A percentile compares a stretch with the other conserved stretches of the same genome.
Conservation (phyloP, 345 rosid genomes). For the Sonneratia alba region DNA sequence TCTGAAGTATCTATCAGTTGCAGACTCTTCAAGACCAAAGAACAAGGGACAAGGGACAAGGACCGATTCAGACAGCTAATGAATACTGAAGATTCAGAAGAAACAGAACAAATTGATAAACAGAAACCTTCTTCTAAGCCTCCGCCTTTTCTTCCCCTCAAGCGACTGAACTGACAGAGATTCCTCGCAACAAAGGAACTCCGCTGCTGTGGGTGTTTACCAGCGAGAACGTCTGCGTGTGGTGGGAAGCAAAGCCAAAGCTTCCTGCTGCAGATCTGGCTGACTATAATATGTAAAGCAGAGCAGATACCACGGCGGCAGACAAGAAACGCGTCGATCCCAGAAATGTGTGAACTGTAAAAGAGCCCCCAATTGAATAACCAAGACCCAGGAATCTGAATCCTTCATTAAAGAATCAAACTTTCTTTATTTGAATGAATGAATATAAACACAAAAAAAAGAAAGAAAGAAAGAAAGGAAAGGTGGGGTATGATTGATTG, state of each 20-base stretch:
- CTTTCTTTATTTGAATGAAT: background rate
- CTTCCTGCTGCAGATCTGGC: conserved; percentile 1
- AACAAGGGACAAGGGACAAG: background rate
- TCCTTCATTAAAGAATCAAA: background rate
- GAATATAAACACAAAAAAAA: background rate
- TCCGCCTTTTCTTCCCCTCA: background rate
- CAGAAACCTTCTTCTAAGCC: background rate
- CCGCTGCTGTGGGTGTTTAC: conserved; percentile 10
- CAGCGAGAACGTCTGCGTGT: conserved; percentile 38
- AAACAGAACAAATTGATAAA: background rate
- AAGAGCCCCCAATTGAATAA: conserved; percentile 19
- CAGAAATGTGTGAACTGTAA: conserved; percentile 45
- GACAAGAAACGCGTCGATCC: conserved; percentile 42
- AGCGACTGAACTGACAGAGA: background rate
- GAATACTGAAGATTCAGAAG: background rate
- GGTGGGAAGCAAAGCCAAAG: conserved; percentile 12
- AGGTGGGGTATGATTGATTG: background rate
- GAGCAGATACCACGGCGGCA: conserved; percentile 13
- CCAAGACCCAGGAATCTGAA: conserved; percentile 3
- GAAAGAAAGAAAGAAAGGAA: background rate
- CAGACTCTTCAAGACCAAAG: background rate
- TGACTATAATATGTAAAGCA: background rate
- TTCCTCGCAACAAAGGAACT: background rate
- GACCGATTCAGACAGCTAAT: background rate
- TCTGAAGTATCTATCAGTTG: background rate